Evolutionary conservation across 2,329 filamentous ascomycete genomes (phyloP), one percentile per base, ranked within the genome.

Genomic region (Colletotrichum eleusines): DNA sequence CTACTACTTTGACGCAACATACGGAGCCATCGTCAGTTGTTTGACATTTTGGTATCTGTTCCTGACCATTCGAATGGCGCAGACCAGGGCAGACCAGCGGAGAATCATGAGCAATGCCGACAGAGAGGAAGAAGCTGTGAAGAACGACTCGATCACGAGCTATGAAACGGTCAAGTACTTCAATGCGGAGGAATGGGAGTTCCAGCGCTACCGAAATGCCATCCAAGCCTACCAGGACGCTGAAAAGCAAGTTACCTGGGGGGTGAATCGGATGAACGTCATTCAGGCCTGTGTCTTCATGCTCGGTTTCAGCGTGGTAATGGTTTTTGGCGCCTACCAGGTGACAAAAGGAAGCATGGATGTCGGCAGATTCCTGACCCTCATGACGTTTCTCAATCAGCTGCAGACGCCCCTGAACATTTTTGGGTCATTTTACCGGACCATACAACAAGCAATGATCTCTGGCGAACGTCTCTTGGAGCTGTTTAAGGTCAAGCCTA

Each of bases 91-190:
- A 8, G 94, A 97, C 76, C 94, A 97, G 76, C 90, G 96, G 76
- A 89, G 96, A 72, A 90, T 95, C 77, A 98, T 98, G 92, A 95
- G 95, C 61, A 98, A 98, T 78, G 94, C 94, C 18, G 94, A 96
- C 75, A 89, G 96, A 73, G 94, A 98, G 81, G 94, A 98, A 81
- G 95, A 98, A 81, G 96, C 96, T 8, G 94, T 98, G 75, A 98
- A 98, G 82, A 98, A 98, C 78, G 96, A 99, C 80, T 98, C 96
- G 0, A 96, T 99, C 84, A 94, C 96, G 73, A 97, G 94, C n/a
- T 99, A 98, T 80, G 96, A 99, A 83, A 95, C 93, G 2, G 93
- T 95, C 78, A 96, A 95, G 79, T 95, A 95, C 77, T 96, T 96
- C 85, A 95, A 95, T 75, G 93, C 93, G 9, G 93, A 95, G 77